These are phyloP conservation scores for Zygoascus biomembranicola DNA, from an alignment of 805 yeast species.

Conservation along the genomic window DNA sequence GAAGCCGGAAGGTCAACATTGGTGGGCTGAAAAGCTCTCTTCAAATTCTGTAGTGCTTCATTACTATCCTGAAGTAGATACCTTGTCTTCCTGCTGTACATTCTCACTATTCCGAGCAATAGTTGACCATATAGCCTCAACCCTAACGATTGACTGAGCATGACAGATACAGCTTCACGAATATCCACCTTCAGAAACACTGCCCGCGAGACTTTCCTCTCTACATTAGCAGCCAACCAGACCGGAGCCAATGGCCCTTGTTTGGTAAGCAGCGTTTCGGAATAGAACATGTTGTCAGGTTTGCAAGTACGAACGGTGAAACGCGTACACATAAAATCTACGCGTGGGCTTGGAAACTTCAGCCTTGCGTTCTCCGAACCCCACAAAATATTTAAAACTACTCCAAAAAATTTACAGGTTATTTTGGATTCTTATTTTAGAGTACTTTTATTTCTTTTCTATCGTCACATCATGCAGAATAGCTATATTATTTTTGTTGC, in stretches of 20 bases:
- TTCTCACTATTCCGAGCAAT: constrained; percentile 76
- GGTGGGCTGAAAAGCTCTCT: constrained; percentile 37
- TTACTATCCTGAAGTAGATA: constrained; percentile 76
- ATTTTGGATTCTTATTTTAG: too few species aligned
- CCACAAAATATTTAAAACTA: too few species aligned
- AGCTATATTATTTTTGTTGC: too few species aligned
- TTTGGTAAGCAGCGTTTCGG: constrained; percentile 48
- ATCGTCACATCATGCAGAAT: too few species aligned
- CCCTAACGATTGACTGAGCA: constrained; percentile 50
- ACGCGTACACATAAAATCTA: too few species aligned
- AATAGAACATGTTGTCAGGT: constrained; percentile 34
- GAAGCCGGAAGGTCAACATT: constrained; percentile 39
- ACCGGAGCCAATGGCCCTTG: constrained; percentile 84
- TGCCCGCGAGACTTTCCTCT: constrained; percentile 62
- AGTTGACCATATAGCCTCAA: constrained; percentile 79
- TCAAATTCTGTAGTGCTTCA: constrained; percentile 63
- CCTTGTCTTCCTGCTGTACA: constrained; percentile 78
- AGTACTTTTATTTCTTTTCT: too few species aligned
- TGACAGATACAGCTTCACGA: constrained; percentile 55
- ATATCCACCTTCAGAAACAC: constrained; percentile 69
- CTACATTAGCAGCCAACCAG: constrained; percentile 90
- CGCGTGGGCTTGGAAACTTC: too few species aligned
- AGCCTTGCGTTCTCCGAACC: too few species aligned
- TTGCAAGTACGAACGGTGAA: too few species aligned
- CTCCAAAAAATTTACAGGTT: too few species aligned